These are phyloP conservation scores for Casaregolazyma lundiana DNA, from an alignment of 1,139 yeast species.

Conservation along the genomic window DNA sequence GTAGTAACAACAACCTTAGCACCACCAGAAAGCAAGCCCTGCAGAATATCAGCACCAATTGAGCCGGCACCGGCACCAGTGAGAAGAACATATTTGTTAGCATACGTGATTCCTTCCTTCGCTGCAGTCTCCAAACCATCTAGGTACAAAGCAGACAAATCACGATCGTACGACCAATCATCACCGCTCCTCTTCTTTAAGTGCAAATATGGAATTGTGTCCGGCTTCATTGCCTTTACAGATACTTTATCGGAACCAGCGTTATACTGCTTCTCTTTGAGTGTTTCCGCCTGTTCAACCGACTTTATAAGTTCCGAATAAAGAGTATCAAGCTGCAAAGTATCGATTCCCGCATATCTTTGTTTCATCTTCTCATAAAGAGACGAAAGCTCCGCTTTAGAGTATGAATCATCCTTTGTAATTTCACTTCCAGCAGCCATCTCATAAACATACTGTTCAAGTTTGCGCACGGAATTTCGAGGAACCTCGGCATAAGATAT, in stretches of 20 bases:
- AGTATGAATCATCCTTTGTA: constrained; percentile 46
- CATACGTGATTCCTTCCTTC: constrained; percentile 81
- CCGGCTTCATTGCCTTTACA: constrained; percentile 40
- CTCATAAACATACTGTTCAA: constrained; percentile 92
- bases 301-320: constrained; percentile 74
- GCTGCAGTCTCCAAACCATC: constrained; percentile 93
- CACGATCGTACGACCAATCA: constrained; percentile 78
- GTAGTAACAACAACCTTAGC: constrained; percentile 96
- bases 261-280: constrained; percentile 38
- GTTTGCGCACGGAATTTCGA: constrained; percentile 87
- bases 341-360: constrained; percentile 53
- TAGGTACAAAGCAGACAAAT: constrained; percentile 70
- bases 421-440: constrained; percentile 94
- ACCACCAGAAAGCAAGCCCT: constrained; percentile 95
- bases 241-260: constrained; percentile 40
- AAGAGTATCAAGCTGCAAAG: constrained; percentile 72
- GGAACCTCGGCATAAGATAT: constrained; percentile 77
- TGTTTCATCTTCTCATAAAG: constrained; percentile 77
- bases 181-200: constrained; percentile 75
- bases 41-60: constrained; percentile 94
- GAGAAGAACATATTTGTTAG: constrained; percentile 80
- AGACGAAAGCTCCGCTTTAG: constrained; percentile 73
- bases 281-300: constrained; percentile 61
- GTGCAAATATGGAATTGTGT: constrained; percentile 92
- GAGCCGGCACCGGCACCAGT: constrained; percentile 99